Percentiles rank a stretch among this genome's conserved stretches.
These are phyloP conservation scores for Cryphonectria naterciae DNA, from an alignment of 2,329 filamentous ascomycete species.

Conservation along the genomic window DNA sequence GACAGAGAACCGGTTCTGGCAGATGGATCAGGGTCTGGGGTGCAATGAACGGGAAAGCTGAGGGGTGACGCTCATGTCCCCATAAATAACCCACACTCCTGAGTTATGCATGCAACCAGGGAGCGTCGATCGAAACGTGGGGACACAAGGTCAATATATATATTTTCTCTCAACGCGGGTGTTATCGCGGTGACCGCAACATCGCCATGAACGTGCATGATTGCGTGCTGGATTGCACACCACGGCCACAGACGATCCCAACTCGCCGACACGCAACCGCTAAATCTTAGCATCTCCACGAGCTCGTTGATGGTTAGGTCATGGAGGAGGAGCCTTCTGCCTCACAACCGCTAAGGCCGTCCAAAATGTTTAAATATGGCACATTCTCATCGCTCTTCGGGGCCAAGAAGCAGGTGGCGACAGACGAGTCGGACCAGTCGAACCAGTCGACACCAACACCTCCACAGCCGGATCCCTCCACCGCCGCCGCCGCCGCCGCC, in stretches of 20 bases:
- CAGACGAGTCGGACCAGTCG: background rate
- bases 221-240: constrained; percentile 24
- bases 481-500: background rate
- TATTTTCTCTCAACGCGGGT: background rate
- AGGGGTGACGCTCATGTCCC: constrained; percentile 11
- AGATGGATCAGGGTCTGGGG: background rate
- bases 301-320: background rate
- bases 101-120: background rate
- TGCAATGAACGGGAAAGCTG: background rate
- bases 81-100: constrained; percentile 17
- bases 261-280: background rate
- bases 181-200: background rate
- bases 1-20: background rate
- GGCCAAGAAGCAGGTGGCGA: background rate
- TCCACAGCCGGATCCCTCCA: constrained; percentile 2
- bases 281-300: background rate
- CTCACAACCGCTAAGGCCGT: background rate
- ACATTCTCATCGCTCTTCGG: constrained; percentile 10
- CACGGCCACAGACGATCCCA: background rate
- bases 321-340: constrained; percentile 12
- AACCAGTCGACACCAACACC: background rate
- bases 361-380: constrained; percentile 23
- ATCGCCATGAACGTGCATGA: constrained; percentile 25
- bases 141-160: constrained; percentile 12
- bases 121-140: constrained; percentile 9